A percentile compares a stretch with the other conserved stretches of the same genome.
phyloP scores from a whole-genome alignment of 2,329 filamentous ascomycete genomes.

The Chrysoporthe cubensis region DNA sequence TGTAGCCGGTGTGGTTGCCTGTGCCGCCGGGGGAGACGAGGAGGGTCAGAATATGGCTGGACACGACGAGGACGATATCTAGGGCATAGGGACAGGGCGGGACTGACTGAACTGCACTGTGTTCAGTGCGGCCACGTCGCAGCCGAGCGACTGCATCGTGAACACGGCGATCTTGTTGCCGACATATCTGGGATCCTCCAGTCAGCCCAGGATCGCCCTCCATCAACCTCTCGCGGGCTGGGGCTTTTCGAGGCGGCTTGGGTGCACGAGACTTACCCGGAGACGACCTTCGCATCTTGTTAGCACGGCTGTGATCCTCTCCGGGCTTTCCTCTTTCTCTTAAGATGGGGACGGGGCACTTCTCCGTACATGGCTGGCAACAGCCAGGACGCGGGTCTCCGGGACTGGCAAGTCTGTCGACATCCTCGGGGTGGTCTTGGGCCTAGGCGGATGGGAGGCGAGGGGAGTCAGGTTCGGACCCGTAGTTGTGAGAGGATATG shows the following conservation, averaged over 20 bases:
- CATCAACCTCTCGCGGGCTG: no score
- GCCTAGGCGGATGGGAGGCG: no score
- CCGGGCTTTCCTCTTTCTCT: conserved; percentile 53
- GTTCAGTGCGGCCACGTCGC: conserved; percentile 91
- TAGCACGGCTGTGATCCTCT: conserved; percentile 25
- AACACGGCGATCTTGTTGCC: conserved; percentile 97
- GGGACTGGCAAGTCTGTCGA: conserved; percentile 50
- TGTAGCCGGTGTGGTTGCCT: conserved; percentile 97
- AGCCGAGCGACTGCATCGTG: conserved; percentile 90
- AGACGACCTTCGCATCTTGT: conserved; percentile 45
- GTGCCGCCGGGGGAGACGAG: conserved; percentile 17
- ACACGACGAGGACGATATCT: no score
- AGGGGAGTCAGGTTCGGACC: neutral
- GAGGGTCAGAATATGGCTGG: conserved; percentile 7
- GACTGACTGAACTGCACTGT: conserved; percentile 94
- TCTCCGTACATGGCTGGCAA: conserved; percentile 88
- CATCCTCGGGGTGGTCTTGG: conserved; percentile 36
- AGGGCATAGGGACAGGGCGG: neutral
- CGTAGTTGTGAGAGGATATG: neutral
- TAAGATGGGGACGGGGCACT: conserved; percentile 28
- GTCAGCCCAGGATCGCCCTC: conserved; percentile 12
- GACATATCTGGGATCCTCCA: conserved; percentile 71
- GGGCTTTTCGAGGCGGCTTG: neutral
- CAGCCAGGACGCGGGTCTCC: conserved; percentile 74
- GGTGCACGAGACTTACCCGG: conserved; percentile 41